These are phyloP conservation scores for Erythrophleum fordii DNA, from an alignment of 306 rosid species.

Conservation along the genomic window DNA sequence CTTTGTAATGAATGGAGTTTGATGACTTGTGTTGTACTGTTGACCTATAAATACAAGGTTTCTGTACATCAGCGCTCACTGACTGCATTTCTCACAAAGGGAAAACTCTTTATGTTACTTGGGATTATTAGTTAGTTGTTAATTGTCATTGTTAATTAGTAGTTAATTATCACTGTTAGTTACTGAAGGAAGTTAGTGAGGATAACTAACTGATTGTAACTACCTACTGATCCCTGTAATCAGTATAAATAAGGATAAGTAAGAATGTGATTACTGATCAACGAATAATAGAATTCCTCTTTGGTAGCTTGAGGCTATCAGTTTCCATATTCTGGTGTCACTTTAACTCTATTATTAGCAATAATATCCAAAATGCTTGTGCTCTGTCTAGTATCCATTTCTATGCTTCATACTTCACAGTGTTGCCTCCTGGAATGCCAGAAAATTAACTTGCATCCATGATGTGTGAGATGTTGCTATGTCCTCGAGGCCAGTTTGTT, in stretches of 20 bases:
- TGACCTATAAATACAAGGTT: neutral
- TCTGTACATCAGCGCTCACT: neutral
- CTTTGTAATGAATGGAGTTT: too few relatives aligned
- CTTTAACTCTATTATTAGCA: neutral
- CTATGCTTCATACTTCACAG: neutral
- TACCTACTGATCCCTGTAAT: neutral
- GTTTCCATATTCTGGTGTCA: neutral
- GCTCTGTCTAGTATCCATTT: neutral
- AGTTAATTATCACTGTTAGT: neutral
- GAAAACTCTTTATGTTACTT: neutral
- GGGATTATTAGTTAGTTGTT: neutral
- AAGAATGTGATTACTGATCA: neutral
- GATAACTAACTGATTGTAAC: neutral
- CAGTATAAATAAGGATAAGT: neutral
- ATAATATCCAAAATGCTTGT: neutral
- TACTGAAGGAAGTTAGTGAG: neutral
- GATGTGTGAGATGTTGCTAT: neutral
- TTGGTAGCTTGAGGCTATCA: neutral
- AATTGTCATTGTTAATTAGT: neutral
- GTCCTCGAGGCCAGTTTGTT: neutral
- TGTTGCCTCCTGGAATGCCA: slow-evolving; percentile 2
- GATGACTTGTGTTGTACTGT: neutral
- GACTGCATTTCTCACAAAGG: neutral
- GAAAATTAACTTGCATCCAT: slow-evolving; percentile 7
- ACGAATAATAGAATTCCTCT: neutral